Evolutionary conservation across 768 basidiomycete genomes (phyloP).

Genomic region (Albatrellus ellisii): DNA sequence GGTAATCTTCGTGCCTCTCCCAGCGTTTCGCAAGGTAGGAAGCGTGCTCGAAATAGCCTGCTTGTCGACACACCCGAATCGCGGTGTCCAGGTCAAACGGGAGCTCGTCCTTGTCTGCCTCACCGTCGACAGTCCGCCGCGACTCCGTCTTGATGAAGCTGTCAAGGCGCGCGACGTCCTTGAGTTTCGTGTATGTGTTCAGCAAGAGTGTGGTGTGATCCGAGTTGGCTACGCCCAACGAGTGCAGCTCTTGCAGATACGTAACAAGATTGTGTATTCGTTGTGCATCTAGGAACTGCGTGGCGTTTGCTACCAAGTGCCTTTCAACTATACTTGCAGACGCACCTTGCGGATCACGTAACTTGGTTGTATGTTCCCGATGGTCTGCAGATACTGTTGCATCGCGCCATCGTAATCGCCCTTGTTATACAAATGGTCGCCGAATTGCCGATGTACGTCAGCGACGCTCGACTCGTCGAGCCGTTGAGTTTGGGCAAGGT

Average conservation of each 20-base stretch:
- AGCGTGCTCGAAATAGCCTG: constrained; percentile 92
- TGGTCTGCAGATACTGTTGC: constrained; percentile 83
- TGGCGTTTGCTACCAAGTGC: not conserved
- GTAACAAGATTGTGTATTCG: constrained; percentile 90
- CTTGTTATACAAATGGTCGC: constrained; percentile 83
- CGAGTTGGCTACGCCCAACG: constrained; percentile 79
- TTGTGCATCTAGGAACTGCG: constrained; percentile 90
- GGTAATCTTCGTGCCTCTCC: constrained; percentile 82
- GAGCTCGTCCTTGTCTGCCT: constrained; percentile 44
- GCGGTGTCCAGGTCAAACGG: constrained; percentile 97
- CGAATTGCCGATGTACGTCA: constrained; percentile 83
- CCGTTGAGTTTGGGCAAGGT: constrained; percentile 67
- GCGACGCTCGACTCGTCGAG: constrained; percentile 65
- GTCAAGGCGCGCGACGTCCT: constrained; percentile 80
- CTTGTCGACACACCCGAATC: constrained; percentile 92
- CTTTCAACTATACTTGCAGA: too few species aligned
- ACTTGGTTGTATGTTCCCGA: constrained; percentile 82
- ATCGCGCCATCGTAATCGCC: constrained; percentile 90
- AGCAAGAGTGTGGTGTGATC: constrained; percentile 95
- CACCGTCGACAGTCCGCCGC: constrained; percentile 26
- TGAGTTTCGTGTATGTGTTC: constrained; percentile 95
- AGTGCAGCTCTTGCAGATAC: constrained; percentile 91
- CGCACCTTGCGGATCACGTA: constrained; percentile 93
- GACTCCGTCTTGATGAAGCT: constrained; percentile 88
- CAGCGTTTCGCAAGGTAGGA: constrained; percentile 89